Percentiles rank a stretch among this genome's conserved stretches.
phyloP scores from a whole-genome alignment of 2,329 filamentous ascomycete genomes.

The Aspergillus puulaauensis region DNA sequence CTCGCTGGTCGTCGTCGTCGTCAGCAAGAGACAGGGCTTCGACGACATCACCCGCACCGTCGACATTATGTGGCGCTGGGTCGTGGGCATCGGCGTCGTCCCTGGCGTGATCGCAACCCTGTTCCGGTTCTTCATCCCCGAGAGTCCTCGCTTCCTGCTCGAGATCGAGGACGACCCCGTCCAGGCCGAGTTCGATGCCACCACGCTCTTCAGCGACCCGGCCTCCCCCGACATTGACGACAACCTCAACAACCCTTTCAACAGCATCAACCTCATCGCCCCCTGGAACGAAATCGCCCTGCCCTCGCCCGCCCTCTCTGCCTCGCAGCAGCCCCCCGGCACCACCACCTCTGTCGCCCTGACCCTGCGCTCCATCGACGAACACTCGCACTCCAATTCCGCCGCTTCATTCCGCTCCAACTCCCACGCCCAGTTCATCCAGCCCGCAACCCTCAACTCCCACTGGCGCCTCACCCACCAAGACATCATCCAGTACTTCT shows the following conservation, averaged over 20 bases:
- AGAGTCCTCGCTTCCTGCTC: slow-evolving; percentile 64
- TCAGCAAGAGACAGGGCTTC: slow-evolving; percentile 23
- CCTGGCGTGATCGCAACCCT: slow-evolving; percentile 64
- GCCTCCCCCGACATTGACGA: slow-evolving; percentile 9
- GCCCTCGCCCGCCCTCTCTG: slow-evolving; percentile 2
- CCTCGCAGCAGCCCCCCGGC: neutral
- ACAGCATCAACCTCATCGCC: slow-evolving; percentile 11
- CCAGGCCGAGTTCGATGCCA: slow-evolving; percentile 60
- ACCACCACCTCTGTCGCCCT: slow-evolving; percentile 21
- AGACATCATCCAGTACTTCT: slow-evolving; percentile 44
- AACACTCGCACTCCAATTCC: slow-evolving; percentile 11
- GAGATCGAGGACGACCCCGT: slow-evolving; percentile 64
- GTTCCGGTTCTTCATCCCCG: slow-evolving; percentile 66
- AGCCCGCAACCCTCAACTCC: slow-evolving; percentile 41
- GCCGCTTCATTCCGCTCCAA: slow-evolving; percentile 10
- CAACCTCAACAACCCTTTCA: slow-evolving; percentile 1
- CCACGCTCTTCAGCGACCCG: slow-evolving; percentile 54
- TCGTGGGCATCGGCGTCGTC: slow-evolving; percentile 64
- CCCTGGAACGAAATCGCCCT: slow-evolving; percentile 16
- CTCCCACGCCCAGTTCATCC: slow-evolving; percentile 26
- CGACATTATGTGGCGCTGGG: slow-evolving; percentile 66
- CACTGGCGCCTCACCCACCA: slow-evolving; percentile 39
- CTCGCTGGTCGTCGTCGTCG: slow-evolving; percentile 49
- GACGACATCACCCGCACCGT: slow-evolving; percentile 41
- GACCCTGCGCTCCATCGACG: slow-evolving; percentile 24